Conservation (phyloP, 345 rosid species). For the Pelargonium nanum region DNA sequence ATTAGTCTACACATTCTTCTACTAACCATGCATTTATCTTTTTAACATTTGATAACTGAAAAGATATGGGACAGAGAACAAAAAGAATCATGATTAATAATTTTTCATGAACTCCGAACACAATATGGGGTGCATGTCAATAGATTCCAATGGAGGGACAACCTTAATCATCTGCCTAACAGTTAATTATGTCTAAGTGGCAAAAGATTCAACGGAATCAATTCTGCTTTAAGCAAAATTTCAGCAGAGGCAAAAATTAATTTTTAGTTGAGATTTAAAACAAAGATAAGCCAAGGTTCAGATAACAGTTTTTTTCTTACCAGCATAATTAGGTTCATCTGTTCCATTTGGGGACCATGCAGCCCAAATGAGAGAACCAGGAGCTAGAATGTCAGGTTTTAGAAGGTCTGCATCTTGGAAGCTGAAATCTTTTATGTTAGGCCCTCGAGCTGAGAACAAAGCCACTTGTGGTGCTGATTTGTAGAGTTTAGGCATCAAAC, state of each 20-base stretch:
- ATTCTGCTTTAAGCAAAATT: too few relatives aligned
- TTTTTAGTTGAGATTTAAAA: neutral
- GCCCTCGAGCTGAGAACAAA: slow-evolving; percentile 91
- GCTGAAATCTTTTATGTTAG: slow-evolving; percentile 86
- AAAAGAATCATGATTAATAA: too few relatives aligned
- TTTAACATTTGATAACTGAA: too few relatives aligned
- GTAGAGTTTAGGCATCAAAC: slow-evolving; percentile 84
- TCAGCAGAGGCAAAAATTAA: neutral
- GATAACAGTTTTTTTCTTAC: slow-evolving; percentile 28
- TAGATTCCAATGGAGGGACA: too few relatives aligned
- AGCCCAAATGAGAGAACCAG: slow-evolving; percentile 96
- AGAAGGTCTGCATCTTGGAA: slow-evolving; percentile 97
- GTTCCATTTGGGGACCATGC: slow-evolving; percentile 99
- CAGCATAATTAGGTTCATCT: slow-evolving; percentile 77
- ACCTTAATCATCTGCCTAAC: too few relatives aligned
- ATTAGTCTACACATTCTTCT: neutral
- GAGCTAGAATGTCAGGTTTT: slow-evolving; percentile 95
- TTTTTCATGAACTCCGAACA: neutral
- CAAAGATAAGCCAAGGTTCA: neutral
- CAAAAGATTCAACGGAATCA: too few relatives aligned
- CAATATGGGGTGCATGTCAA: neutral
- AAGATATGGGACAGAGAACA: too few relatives aligned
- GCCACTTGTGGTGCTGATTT: slow-evolving; percentile 99
- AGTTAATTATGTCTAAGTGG: too few relatives aligned
- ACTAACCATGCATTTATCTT: neutral